A percentile compares a stretch with the other conserved stretches of the same genome.
Conservation (phyloP, 139 green algal species). For the Gonium pectorale region DNA sequence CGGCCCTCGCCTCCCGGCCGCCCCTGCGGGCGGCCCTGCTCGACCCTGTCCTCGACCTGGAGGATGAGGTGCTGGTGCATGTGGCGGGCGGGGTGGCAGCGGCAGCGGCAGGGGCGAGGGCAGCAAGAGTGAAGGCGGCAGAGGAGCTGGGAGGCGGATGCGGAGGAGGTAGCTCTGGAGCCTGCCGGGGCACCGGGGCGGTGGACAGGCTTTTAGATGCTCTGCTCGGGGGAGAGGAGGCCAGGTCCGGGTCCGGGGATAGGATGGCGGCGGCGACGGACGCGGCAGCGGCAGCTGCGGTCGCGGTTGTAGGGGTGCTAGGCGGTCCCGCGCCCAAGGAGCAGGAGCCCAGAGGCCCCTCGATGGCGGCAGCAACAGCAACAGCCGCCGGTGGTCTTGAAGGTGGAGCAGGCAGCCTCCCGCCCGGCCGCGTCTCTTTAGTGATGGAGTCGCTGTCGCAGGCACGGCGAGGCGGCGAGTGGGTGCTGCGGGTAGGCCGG, state of each 20-base stretch:
- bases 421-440: neutral
- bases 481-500: slow-evolving; percentile 8
- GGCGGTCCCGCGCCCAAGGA: too few relatives aligned
- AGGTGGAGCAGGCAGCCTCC: neutral
- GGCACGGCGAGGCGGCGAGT: neutral
- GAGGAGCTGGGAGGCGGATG: too few relatives aligned
- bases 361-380: neutral
- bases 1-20: neutral
- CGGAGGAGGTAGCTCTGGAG: too few relatives aligned
- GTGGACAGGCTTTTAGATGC: too few relatives aligned
- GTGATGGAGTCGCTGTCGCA: slow-evolving; percentile 16
- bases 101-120: neutral
- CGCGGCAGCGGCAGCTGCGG: neutral
- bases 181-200: too few relatives aligned
- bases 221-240: too few relatives aligned
- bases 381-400: neutral
- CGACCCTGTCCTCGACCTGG: slow-evolving; percentile 9
- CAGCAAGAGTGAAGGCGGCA: neutral
- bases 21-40: neutral
- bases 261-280: neutral
- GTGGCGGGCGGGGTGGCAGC: too few relatives aligned
- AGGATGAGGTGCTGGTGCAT: neutral
- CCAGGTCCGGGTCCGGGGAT: too few relatives aligned
- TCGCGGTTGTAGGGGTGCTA: too few relatives aligned
- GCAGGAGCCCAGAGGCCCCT: too few relatives aligned